Conservation (phyloP, 1,139 yeast genomes). For the Magnusiomyces fungicola region DNA sequence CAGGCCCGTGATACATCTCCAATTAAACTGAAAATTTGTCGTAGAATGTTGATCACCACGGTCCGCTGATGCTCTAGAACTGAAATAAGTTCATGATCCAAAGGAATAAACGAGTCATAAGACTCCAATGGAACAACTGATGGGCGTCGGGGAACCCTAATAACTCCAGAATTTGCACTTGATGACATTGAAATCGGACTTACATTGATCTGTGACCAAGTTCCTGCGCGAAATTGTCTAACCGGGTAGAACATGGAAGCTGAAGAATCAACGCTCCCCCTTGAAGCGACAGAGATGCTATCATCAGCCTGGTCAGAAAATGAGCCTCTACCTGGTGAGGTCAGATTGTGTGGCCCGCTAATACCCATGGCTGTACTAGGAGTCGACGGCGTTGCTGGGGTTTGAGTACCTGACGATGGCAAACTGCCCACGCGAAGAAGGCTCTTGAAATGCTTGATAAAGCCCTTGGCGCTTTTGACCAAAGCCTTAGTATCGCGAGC, state of each 20-base stretch:
- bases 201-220: constrained; percentile 19
- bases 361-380: no score
- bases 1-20: no score
- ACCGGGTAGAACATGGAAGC: constrained; percentile 18
- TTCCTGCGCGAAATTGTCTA: constrained; percentile 22
- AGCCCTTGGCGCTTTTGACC: constrained; percentile 8
- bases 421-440: no score
- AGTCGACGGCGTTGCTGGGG: no score
- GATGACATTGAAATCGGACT: not conserved
- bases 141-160: constrained; percentile 5
- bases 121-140: constrained; percentile 17
- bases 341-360: no score
- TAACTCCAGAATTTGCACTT: constrained; percentile 3
- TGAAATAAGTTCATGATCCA: constrained; percentile 19
- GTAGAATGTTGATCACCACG: constrained; percentile 14
- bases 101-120: constrained; percentile 19
- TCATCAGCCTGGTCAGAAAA: no score
- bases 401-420: no score
- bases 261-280: not conserved
- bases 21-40: constrained; percentile 13
- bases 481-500: constrained; percentile 11
- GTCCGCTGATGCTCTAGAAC: constrained; percentile 19
- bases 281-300: not conserved
- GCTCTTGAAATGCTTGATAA: constrained; percentile 10
- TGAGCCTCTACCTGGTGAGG: no score